Conservation (phyloP, 2,329 filamentous ascomycete species). For the Salinomyces thailandicus region DNA sequence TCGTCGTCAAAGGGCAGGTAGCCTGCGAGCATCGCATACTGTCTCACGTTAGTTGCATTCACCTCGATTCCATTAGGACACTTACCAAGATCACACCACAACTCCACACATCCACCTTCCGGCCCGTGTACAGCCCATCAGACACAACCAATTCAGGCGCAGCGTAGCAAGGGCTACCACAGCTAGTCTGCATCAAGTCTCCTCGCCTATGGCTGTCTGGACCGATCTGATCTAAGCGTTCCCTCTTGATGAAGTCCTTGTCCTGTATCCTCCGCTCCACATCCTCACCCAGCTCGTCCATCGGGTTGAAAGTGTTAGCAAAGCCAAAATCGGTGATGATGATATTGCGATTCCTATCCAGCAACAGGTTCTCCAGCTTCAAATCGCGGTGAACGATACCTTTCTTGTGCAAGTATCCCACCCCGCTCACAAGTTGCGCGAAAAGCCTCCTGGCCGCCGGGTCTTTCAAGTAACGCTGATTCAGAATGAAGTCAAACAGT, state of each 20-base stretch:
- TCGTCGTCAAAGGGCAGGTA: constrained; percentile 98
- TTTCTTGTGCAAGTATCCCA: constrained; percentile 96
- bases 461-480: constrained; percentile 93
- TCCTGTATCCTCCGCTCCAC: constrained; percentile 80
- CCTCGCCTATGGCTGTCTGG: constrained; percentile 58
- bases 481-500: constrained; percentile 95
- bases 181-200: constrained; percentile 98
- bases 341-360: constrained; percentile 95
- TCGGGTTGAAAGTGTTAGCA: constrained; percentile 89
- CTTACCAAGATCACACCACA: constrained; percentile 95
- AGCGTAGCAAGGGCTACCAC: constrained; percentile 94
- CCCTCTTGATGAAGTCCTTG: constrained; percentile 75
- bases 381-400: constrained; percentile 95
- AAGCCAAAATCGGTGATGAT: constrained; percentile 99
- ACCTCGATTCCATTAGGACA: constrained; percentile 16
- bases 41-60: constrained; percentile 9
- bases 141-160: constrained; percentile 95
- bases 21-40: constrained; percentile 98
- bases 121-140: constrained; percentile 90
- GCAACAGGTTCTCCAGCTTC: constrained; percentile 87
- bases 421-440: constrained; percentile 88
- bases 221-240: constrained; percentile 72
- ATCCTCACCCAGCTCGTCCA: constrained; percentile 79
- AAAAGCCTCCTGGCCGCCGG: constrained; percentile 82
- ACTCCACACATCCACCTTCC: constrained; percentile 98